Evolutionary conservation across 306 rosid species (phyloP), one percentile per base, ranked within the genome.

Genomic region (Quercus parvula): DNA sequence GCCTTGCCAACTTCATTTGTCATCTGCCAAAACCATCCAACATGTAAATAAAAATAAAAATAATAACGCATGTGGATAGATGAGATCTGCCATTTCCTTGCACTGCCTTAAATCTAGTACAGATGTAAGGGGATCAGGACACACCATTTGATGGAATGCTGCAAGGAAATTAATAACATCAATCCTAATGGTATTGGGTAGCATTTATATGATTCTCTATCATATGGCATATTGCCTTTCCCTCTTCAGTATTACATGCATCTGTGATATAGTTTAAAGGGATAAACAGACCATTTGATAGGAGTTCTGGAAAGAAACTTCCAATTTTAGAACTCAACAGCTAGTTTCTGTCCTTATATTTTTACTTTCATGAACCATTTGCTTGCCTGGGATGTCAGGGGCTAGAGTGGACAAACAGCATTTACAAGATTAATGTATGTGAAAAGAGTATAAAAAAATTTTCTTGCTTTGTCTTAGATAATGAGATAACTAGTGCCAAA

Each of bases 1-100:
- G 92, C 87, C 75, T 85, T 94, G 71, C 98, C 98, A 38, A 89
- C 75, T 83, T 89, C 87, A 79, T 94, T 94, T 74, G 97, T 92
- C 98, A 94, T 92, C 98, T 94, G 87, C 83, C 79, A 5, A 74
- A 73, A 72, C 69, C 27, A 15, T 20, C 58, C 22, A 49, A 49
- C 27, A 14, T 49, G 66, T 5, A 31, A n/a, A 63, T 6, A 14
- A 38, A 57, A 35, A 5, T 31, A 35, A 63, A 27, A 28, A 54
- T 1, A 27, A 4, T 4, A 10, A 33, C 19, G 28, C 12, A 18
- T 52, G 61, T 33, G 30, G 5, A 15, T 2, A 19, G 20, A 2
- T 3, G 1, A 17, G 22, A 57, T 54, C 38, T 17, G 12, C 24
- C 13, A 12, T 22, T 49, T 22, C 27, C 22, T 24, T 22, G 11